Evolutionary conservation across 73 alveolate species (phyloP).

Genomic region (Halteria grandinella): DNA sequence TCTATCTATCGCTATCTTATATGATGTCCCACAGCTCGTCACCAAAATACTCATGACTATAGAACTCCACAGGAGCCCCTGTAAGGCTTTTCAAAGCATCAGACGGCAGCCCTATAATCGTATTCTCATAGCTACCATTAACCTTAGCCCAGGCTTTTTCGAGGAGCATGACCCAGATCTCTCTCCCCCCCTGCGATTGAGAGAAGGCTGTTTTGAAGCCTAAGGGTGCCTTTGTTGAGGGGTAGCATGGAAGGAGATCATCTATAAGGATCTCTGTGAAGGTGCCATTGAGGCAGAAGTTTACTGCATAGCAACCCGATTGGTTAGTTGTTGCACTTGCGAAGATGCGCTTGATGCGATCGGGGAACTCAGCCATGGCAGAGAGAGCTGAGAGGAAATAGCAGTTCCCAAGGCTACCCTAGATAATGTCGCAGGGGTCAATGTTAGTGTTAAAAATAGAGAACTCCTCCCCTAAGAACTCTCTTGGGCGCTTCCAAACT

Average conservation of each 20-base stretch:
- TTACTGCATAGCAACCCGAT: conserved; percentile 90
- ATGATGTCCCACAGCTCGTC: conserved; percentile 79
- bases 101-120: conserved; percentile 90
- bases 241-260: conserved; percentile 90
- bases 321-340: conserved; percentile 41
- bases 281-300: conserved; percentile 79
- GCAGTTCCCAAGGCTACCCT: conserved; percentile 93
- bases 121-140: conserved; percentile 90
- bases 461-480: too few relatives aligned
- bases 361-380: conserved; percentile 87
- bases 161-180: conserved; percentile 96
- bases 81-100: conserved; percentile 92
- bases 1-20: conserved; percentile 70
- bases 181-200: conserved; percentile 79
- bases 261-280: conserved; percentile 85
- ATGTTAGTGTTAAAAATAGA: too few relatives aligned
- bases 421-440: conserved; percentile 82
- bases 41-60: conserved; percentile 69
- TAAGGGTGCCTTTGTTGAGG: conserved; percentile 69
- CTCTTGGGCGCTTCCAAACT: too few relatives aligned
- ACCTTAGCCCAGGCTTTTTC: conserved; percentile 99
- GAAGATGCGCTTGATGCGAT: conserved; percentile 72
- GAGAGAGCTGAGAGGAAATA: conserved; percentile 84
- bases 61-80: conserved; percentile 91
- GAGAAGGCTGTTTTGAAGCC: conserved; percentile 69